Evolutionary conservation across 164 flowering plant species (phyloP).

Genomic region (Nymphaea thermarum): DNA sequence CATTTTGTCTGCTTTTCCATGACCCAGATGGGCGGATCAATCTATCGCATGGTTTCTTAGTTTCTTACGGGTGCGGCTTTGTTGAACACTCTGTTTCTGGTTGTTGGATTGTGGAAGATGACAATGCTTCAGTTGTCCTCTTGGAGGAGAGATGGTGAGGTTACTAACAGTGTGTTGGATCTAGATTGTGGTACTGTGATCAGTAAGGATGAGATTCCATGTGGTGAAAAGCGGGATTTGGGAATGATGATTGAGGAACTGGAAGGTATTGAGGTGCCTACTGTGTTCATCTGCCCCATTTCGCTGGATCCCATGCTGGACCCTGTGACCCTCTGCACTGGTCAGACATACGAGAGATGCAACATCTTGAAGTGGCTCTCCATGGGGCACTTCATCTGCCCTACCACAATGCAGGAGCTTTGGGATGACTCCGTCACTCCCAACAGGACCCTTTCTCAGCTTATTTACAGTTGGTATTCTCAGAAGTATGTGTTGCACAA

Average conservation of each 20-base stretch:
- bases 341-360: conserved; percentile 58
- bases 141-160: conserved; percentile 20
- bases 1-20: neutral
- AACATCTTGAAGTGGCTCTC: conserved; percentile 60
- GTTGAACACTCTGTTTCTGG: neutral
- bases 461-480: conserved; percentile 18
- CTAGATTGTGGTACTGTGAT: conserved; percentile 17
- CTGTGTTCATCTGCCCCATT: conserved; percentile 41
- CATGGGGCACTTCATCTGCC: conserved; percentile 51
- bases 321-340: conserved; percentile 69
- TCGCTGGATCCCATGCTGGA: conserved; percentile 63
- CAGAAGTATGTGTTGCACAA: conserved; percentile 30
- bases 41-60: neutral
- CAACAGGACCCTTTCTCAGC: conserved; percentile 33
- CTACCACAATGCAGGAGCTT: conserved; percentile 65
- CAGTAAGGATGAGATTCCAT: neutral
- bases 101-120: conserved; percentile 14
- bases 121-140: conserved; percentile 26
- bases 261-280: conserved; percentile 11
- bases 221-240: conserved; percentile 29
- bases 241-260: conserved; percentile 43
- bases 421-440: conserved; percentile 60
- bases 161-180: conserved; percentile 19
- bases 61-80: neutral
- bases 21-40: neutral